phyloP scores from a whole-genome alignment of 768 basidiomycete genomes.

The Naganishia randhawae region DNA sequence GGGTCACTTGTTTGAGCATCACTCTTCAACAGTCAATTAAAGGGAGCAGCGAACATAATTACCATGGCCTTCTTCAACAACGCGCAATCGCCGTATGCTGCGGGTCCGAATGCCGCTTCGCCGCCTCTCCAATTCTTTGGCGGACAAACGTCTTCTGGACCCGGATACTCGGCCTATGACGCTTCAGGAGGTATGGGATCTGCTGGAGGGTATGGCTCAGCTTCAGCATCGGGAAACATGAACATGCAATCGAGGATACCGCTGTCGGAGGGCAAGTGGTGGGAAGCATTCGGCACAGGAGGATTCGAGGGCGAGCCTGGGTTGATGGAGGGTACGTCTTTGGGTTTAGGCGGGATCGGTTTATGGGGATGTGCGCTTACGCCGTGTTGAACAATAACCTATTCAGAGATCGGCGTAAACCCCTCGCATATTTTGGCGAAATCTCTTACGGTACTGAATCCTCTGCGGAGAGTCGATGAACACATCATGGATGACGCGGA shows the following conservation, averaged over 20 bases:
- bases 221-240: constrained; percentile 52
- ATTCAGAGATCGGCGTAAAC: constrained; percentile 92
- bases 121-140: constrained; percentile 50
- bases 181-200: constrained; percentile 52
- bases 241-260: constrained; percentile 60
- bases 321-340: constrained; percentile 74
- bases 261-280: constrained; percentile 73
- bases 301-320: constrained; percentile 95
- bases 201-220: constrained; percentile 53
- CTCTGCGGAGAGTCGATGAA: constrained; percentile 73
- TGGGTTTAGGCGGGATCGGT: background rate
- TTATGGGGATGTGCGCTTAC: background rate
- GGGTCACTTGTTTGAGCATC: too few species aligned
- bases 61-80: constrained; percentile 29
- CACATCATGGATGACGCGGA: constrained; percentile 99
- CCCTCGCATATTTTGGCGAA: constrained; percentile 92
- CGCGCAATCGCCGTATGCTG: constrained; percentile 3
- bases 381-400: background rate
- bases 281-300: constrained; percentile 92
- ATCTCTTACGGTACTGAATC: constrained; percentile 92
- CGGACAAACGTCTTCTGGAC: constrained; percentile 31
- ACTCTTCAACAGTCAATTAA: background rate
- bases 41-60: background rate
- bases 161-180: constrained; percentile 40
- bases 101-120: constrained; percentile 19